phyloP scores from a whole-genome alignment of 2,329 filamentous ascomycete species.

The Fusarium neocosmosporiellum region DNA sequence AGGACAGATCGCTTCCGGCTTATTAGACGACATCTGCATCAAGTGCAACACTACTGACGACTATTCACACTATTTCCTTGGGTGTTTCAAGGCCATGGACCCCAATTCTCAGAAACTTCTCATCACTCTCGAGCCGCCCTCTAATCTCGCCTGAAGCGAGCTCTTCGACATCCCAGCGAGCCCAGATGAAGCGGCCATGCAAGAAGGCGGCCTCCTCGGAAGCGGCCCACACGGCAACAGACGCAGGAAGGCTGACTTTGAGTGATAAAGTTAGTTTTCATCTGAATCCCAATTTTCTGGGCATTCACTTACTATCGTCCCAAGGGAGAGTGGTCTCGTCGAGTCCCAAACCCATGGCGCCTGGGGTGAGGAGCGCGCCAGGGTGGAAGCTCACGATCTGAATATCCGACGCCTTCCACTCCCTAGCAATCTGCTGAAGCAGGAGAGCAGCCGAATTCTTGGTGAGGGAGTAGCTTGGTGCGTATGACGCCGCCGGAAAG shows the following conservation, averaged over 20 bases:
- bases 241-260: not conserved
- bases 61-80: too few relatives aligned
- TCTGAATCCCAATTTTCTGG: not conserved
- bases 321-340: not conserved
- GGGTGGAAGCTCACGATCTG: slow-evolving; percentile 12
- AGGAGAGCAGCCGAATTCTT: slow-evolving; percentile 5
- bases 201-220: not conserved
- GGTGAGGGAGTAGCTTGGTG: slow-evolving; percentile 2
- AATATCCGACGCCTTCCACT: not conserved
- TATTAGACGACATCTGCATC: not conserved
- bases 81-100: not conserved
- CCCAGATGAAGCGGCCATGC: slow-evolving; percentile 5
- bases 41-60: not conserved
- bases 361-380: not conserved
- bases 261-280: not conserved
- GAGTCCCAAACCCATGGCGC: not conserved
- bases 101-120: not conserved
- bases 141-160: not conserved
- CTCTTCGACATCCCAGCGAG: slow-evolving; percentile 4
- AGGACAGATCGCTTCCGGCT: not conserved
- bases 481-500: not conserved
- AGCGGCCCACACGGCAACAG: slow-evolving; percentile 3
- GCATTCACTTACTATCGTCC: not conserved
- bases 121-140: not conserved
- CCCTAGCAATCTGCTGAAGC: not conserved